Base-by-base conservation (phyloP, 1,284 basidiomycete genomes). In the Trametes sp. region DNA sequence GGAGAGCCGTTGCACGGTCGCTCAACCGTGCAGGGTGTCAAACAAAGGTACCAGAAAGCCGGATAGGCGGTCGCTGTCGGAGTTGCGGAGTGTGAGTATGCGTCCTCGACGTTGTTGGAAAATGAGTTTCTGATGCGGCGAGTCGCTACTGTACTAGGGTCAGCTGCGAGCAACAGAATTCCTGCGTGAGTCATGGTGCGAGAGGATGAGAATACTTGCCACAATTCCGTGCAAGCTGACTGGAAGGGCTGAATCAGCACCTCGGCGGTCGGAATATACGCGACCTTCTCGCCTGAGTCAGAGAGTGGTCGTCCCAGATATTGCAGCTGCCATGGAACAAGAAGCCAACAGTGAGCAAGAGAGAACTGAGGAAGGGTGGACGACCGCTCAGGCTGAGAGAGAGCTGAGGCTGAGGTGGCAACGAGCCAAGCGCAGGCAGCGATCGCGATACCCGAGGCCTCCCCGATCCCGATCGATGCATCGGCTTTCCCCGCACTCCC, bases 401-500 rank as follows among this genome's bases (percentile, higher is more conserved):
- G 48, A 10, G 28, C 44, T 23, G 36, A 50, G 52, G 53, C 54
- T 62, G 65, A 62, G 57, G 49, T 67, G 62, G 62, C 65, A 61
- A 51, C 19, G 44, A 35, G 54, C 50, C 50, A 48, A 54, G 58
- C 49, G 45, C n/a, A 28, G 33, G 50, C 42, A 36, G 21, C 29
- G 51, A 62, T 64, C 66, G 61, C 60, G 62, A 67, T 64, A 62
- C 55, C 55, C 66, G 63, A 61, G 51, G 38, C n/a, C 9, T 16
- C 13, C 58, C 41, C 28, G 54, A 64, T 64, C 54, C 29, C 61
- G 63, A 67, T 67, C 58, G 58, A 63, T 61, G 48, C 53, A 58
- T 60, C 62, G 66, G 62, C 57, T 46, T 58, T 64, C 66, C 66
- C 61, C 66, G 58, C 60, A 52, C 31, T 55, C 13, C 54, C 54